These are phyloP conservation scores for Leccinum longicurvipes DNA, from an alignment of 768 basidiomycete species.

Conservation along the genomic window DNA sequence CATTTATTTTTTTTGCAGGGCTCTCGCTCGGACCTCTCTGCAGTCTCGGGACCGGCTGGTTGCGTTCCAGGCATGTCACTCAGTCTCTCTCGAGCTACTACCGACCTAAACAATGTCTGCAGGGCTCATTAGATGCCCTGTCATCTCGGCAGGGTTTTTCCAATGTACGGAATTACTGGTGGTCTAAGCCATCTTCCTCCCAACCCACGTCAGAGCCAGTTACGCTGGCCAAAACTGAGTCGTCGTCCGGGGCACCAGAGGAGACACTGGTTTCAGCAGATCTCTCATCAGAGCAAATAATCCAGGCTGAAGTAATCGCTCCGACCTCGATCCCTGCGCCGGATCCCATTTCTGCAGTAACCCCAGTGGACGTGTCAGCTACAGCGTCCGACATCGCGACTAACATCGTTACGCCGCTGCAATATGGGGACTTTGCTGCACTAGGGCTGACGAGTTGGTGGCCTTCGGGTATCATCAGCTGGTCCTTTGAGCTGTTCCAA, in stretches of 20 bases:
- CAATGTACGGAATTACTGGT: slow-evolving; percentile 31
- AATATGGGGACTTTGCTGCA: slow-evolving; percentile 69
- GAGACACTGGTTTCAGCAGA: background rate
- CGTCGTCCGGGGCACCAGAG: background rate
- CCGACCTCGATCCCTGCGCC: slow-evolving; percentile 5
- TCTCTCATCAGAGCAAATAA: background rate
- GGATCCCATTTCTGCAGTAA: slow-evolving; percentile 2
- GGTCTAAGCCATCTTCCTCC: slow-evolving; percentile 24
- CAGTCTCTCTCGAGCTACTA: background rate
- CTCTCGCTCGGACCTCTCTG: slow-evolving; percentile 7
- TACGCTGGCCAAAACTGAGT: background rate
- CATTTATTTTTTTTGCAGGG: slow-evolving; percentile 16
- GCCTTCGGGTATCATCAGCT: slow-evolving; percentile 61
- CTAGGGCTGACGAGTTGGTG: slow-evolving; percentile 65
- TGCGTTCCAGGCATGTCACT: slow-evolving; percentile 20
- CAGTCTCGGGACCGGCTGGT: slow-evolving; percentile 10
- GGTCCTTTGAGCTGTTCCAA: slow-evolving; percentile 65
- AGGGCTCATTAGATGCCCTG: background rate
- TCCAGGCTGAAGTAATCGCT: background rate
- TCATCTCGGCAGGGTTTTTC: slow-evolving; percentile 10
- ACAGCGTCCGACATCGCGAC: slow-evolving; percentile 15
- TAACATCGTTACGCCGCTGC: slow-evolving; percentile 44
- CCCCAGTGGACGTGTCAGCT: slow-evolving; percentile 6
- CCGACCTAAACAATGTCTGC: slow-evolving; percentile 10
- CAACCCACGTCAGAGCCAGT: slow-evolving; percentile 8